phyloP scores from a whole-genome alignment of 1,139 yeast species.

The Taphrina populina region DNA sequence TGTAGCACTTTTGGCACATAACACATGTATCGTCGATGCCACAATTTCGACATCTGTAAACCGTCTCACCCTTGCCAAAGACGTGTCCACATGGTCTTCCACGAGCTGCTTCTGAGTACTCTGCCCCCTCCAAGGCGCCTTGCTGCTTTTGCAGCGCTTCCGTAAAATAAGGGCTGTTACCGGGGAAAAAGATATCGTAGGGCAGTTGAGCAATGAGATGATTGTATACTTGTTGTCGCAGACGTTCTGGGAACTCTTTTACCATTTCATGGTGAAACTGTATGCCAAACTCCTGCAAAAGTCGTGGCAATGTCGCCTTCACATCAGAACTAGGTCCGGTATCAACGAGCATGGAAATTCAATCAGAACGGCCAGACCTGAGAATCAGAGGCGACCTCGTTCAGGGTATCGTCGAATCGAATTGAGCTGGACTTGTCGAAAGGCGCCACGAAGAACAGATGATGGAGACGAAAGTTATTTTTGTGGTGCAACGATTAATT shows the following conservation, averaged over 20 bases:
- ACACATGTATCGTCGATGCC: conserved; percentile 86
- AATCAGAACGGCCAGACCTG: too few species aligned
- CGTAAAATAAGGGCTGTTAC: neutral
- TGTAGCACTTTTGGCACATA: conserved; percentile 74
- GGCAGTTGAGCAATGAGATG: conserved; percentile 1
- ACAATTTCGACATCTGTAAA: conserved; percentile 78
- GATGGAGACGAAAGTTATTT: too few species aligned
- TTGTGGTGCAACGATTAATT: too few species aligned
- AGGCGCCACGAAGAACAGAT: too few species aligned
- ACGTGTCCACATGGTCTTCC: conserved; percentile 63
- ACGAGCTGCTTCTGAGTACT: conserved; percentile 19
- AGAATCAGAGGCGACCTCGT: too few species aligned
- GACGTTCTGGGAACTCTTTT: neutral
- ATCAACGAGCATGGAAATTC: too few species aligned
- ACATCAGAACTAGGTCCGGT: too few species aligned
- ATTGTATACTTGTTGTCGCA: neutral
- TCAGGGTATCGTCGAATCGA: too few species aligned
- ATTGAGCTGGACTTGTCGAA: too few species aligned
- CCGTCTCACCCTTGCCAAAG: conserved; percentile 81
- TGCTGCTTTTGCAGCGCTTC: conserved; percentile 11
- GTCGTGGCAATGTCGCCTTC: neutral
- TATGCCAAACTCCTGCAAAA: conserved; percentile 7
- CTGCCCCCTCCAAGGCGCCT: neutral
- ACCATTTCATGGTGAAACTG: neutral
- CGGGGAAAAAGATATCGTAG: conserved; percentile 4